Base-by-base conservation (phyloP, 495 filamentous ascomycete species). In the Penicillium goetzii region DNA sequence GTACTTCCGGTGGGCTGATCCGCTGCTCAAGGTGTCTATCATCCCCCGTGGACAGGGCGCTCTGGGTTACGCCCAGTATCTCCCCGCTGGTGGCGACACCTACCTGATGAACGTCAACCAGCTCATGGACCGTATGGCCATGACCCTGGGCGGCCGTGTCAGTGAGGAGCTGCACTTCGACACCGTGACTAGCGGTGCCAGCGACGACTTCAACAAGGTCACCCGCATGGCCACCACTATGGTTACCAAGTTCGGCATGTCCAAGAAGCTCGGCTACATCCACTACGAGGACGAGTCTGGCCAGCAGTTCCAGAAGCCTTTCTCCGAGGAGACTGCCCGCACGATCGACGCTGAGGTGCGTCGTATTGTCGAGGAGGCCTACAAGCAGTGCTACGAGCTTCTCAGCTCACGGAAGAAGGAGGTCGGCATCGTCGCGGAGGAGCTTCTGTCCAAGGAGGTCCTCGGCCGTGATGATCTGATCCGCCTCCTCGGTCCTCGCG, bases 161-260 rank as follows among this genome's bases (percentile, higher is more conserved):
- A 93, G 89, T 40, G 95, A 99, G 77, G 95, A 99, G 76, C 73
- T 99, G 4, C 92, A 98, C 77, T 99, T 98, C 76, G 89, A 93
- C 26, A 97, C 91, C 11, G 94, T 99, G 25, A 99, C 96, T 6
- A 92, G 89, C 61, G 95, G 95, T 50, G 95, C 95, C 21, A 90
- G 86, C 41, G 95, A 99, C 74, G 95, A 99, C 72, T 99, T 99
- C 84, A 96, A 97, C 78, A 99, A 99, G 78, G 96, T 97, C 30
- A 98, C 96, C 10, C 85, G 86, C 52, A 92, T 97, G 92, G 96
- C 95, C 10, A 94, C 91, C 4, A 85, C 88, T 30, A 99, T 99
- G 95, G 95, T 99, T 25, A 99, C 95, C 43, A 90, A 96, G 76
- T 98, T 91, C 86, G 95, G 95, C 67, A 99, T 99, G 95, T 94